Evolutionary conservation across 495 filamentous ascomycete genomes (phyloP).

Genomic region (Amniculicola lignicola): DNA sequence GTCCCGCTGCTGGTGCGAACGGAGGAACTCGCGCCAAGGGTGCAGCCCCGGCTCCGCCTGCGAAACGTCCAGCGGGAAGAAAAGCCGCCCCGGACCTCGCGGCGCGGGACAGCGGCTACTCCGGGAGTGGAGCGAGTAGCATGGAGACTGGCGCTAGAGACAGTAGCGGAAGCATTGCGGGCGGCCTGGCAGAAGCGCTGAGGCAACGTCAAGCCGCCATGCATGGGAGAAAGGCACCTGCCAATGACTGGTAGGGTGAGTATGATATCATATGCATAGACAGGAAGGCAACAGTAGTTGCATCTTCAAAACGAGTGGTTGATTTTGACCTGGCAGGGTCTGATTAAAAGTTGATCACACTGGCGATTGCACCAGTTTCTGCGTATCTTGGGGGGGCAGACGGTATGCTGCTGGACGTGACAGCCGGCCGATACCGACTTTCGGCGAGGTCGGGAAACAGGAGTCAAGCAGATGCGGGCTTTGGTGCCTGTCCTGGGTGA

Average conservation of each 20-base stretch:
- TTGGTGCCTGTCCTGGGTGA: not conserved
- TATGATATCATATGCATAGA: not conserved
- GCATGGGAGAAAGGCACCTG: constrained; percentile 59
- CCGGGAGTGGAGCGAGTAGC: constrained; percentile 58
- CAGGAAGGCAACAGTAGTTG: too few relatives aligned
- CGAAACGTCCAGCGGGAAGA: constrained; percentile 74
- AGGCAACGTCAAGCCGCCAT: constrained; percentile 69
- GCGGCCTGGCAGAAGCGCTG: constrained; percentile 82
- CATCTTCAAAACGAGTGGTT: too few relatives aligned
- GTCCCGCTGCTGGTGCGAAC: constrained; percentile 32
- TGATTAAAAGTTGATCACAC: constrained; percentile 32
- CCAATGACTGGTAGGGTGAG: constrained; percentile 61
- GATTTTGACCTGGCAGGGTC: too few relatives aligned
- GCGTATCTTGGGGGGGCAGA: constrained; percentile 1
- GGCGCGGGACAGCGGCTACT: constrained; percentile 51
- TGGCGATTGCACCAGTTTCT: constrained; percentile 7
- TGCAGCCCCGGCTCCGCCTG: constrained; percentile 75
- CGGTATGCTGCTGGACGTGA: too few relatives aligned
- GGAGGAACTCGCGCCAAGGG: constrained; percentile 65
- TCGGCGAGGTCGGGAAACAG: constrained; percentile 4
- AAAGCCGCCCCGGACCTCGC: constrained; percentile 63
- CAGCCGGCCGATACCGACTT: constrained; percentile 1
- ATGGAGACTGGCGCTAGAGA: constrained; percentile 56
- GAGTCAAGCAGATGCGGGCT: not conserved
- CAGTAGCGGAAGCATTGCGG: constrained; percentile 63